Evolutionary conservation across 805 yeast genomes (phyloP).

Genomic region (Nakazawaea ernobii): DNA sequence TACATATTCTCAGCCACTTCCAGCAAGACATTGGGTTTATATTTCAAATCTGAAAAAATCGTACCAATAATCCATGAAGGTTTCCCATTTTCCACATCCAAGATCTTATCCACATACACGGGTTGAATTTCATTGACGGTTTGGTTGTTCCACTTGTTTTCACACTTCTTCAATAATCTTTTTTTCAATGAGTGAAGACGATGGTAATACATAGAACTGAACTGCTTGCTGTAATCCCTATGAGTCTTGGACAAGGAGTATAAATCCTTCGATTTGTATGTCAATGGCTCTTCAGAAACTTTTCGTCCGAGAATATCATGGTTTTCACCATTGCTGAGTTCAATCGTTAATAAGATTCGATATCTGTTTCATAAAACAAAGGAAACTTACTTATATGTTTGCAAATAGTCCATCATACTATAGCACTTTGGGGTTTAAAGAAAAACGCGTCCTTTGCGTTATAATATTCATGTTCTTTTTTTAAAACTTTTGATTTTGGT

Average conservation of each 20-base stretch:
- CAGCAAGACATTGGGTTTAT: conserved; percentile 77
- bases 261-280: conserved; percentile 10
- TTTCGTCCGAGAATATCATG: background rate
- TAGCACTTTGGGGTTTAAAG: background rate
- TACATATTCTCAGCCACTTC: conserved; percentile 65
- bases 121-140: conserved; percentile 28
- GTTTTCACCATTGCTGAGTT: background rate
- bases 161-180: conserved; percentile 17
- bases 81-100: conserved; percentile 58
- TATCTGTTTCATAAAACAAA: too few relatives aligned
- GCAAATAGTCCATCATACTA: conserved; percentile 1
- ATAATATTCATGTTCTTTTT: background rate
- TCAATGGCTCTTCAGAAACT: conserved; percentile 3
- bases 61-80: conserved; percentile 87
- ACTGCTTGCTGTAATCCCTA: conserved; percentile 33
- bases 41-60: conserved; percentile 73
- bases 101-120: conserved; percentile 36
- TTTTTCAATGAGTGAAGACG: conserved; percentile 27
- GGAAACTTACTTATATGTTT: background rate
- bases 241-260: conserved; percentile 19
- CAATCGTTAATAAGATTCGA: background rate
- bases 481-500: background rate
- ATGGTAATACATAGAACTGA: conserved; percentile 37
- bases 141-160: conserved; percentile 35
- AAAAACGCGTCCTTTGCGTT: background rate